phyloP scores from a whole-genome alignment of 371 early-diverging fungal species.

The Haplosporangium sp. region DNA sequence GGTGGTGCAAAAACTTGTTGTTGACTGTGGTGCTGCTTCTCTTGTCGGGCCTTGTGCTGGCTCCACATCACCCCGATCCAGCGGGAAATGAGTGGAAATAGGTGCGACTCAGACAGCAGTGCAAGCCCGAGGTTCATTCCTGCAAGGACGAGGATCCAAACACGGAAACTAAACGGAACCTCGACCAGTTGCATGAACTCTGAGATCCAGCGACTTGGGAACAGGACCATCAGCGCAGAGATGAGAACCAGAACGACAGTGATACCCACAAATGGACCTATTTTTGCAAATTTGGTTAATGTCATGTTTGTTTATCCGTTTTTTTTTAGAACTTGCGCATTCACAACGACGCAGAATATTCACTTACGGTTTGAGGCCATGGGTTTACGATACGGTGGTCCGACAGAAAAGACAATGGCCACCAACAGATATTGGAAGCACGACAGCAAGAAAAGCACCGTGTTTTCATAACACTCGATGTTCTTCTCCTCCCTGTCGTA shows the following conservation, averaged over 20 bases:
- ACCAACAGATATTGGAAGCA: conserved; percentile 92
- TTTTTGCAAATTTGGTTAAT: too few species aligned
- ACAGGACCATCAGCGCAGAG: conserved; percentile 24
- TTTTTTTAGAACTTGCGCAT: too few species aligned
- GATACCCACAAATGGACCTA: conserved; percentile 40
- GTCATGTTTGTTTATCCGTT: too few species aligned
- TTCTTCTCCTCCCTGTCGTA: conserved; percentile 77
- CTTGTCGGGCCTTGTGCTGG: conserved; percentile 9
- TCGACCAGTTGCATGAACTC: conserved; percentile 32
- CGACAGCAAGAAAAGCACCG: conserved; percentile 87
- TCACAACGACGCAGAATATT: too few species aligned
- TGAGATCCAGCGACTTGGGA: conserved; percentile 24
- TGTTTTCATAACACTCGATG: conserved; percentile 86
- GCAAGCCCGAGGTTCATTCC: conserved; percentile 26
- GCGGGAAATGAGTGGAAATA: conserved; percentile 32
- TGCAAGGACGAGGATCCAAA: conserved; percentile 22
- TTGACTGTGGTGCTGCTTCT: conserved; percentile 4
- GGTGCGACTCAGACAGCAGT: conserved; percentile 19
- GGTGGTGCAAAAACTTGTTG: conserved; percentile 25
- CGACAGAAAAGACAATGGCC: conserved; percentile 92
- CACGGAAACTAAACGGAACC: conserved; percentile 38
- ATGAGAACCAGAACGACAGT: conserved; percentile 10
- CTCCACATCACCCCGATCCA: conserved; percentile 37
- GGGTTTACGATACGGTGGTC: conserved; percentile 91
- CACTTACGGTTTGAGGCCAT: conserved; percentile 79